Percentiles rank a stretch among this genome's conserved stretches.
phyloP scores from a whole-genome alignment of 2,329 filamentous ascomycete genomes.

The Trichoderma citrinoviride region DNA sequence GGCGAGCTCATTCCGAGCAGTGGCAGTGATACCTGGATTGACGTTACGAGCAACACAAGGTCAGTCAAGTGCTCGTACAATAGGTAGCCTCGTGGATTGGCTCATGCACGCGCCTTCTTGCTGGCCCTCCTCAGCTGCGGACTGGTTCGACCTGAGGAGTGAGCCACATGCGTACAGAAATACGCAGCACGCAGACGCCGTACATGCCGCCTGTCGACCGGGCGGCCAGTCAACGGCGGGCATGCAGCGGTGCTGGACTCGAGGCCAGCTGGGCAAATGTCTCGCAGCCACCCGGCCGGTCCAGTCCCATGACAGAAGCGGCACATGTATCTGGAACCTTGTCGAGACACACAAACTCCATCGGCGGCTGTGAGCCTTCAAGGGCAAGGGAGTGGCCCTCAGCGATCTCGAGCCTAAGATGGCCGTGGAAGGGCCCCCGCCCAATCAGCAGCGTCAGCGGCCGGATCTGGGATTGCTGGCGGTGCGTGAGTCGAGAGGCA shows the following conservation, averaged over 20 bases:
- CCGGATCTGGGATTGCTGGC: slow-evolving; percentile 5
- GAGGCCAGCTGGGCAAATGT: slow-evolving; percentile 21
- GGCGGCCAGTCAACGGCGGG: slow-evolving; percentile 12
- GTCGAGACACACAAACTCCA: neutral
- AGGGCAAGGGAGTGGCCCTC: slow-evolving; percentile 7
- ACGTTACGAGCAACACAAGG: too few relatives aligned
- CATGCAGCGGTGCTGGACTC: neutral
- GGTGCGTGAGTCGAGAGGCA: neutral
- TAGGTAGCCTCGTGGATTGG: neutral
- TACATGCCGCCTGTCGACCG: slow-evolving; percentile 2
- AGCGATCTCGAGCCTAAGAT: slow-evolving; percentile 18
- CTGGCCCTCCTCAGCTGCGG: neutral
- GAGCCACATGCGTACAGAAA: neutral
- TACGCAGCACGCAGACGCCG: neutral
- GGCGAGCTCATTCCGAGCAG: slow-evolving; percentile 16
- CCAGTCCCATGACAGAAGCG: slow-evolving; percentile 20
- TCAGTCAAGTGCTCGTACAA: too few relatives aligned
- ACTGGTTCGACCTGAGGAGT: neutral
- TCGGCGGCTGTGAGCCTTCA: slow-evolving; percentile 4
- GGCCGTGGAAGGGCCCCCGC: neutral
- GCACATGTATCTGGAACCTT: slow-evolving; percentile 17
- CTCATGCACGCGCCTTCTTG: neutral
- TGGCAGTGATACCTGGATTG: neutral
- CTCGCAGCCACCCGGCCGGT: slow-evolving; percentile 15
- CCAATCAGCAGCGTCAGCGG: slow-evolving; percentile 12